These are phyloP conservation scores for Daedaleopsis nitida DNA, from an alignment of 768 basidiomycete species.

Conservation along the genomic window DNA sequence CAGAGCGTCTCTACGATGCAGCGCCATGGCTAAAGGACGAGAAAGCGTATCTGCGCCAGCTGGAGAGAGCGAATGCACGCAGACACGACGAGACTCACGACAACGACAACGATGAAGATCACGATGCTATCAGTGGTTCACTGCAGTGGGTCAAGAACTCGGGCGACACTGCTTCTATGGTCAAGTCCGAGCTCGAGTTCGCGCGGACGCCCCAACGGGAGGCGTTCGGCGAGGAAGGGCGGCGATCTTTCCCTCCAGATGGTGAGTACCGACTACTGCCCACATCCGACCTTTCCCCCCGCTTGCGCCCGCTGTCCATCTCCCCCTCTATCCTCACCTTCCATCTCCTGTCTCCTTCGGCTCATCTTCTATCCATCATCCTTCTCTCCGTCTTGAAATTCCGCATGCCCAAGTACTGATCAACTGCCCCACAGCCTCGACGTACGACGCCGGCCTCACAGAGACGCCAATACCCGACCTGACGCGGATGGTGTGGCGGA, in stretches of 20 bases:
- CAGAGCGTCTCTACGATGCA: conserved; percentile 12
- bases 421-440: conserved; percentile 11
- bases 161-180: conserved; percentile 12
- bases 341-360: neutral
- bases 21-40: conserved; percentile 20
- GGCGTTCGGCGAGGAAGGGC: conserved; percentile 12
- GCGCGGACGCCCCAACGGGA: conserved; percentile 15
- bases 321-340: neutral
- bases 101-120: conserved; percentile 13
- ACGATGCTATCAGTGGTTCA: conserved; percentile 22
- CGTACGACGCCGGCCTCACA: conserved; percentile 17
- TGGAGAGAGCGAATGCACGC: conserved; percentile 9
- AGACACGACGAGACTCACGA: conserved; percentile 8
- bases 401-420: neutral
- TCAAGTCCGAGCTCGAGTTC: conserved; percentile 25
- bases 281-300: conserved; percentile 4
- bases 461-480: conserved; percentile 17
- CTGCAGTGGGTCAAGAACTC: conserved; percentile 25
- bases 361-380: neutral
- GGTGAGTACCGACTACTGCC: conserved; percentile 13
- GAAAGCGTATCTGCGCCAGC: conserved; percentile 17
- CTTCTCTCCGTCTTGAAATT: neutral
- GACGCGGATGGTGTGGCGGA: conserved; percentile 41
- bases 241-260: conserved; percentile 11
- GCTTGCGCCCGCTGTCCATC: neutral